These are phyloP conservation scores for Puccinia hordei DNA, from an alignment of 1,284 basidiomycete genomes.

Conservation along the genomic window DNA sequence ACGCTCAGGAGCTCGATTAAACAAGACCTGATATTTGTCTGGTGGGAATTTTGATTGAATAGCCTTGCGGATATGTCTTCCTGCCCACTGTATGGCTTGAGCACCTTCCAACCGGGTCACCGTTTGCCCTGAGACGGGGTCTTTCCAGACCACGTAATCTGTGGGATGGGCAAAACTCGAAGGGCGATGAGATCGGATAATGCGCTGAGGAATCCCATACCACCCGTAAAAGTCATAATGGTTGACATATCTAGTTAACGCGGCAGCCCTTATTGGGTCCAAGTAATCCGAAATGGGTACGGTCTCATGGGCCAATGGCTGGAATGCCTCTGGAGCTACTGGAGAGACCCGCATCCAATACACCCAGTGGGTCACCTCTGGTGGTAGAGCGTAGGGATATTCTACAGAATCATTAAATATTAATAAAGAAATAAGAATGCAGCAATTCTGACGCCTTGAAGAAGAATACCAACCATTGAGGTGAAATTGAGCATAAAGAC, in stretches of 20 bases:
- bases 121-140: not conserved
- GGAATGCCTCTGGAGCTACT: not conserved
- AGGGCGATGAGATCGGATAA: not conserved
- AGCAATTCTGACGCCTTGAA: not conserved
- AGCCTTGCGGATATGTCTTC: not conserved
- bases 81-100: constrained; percentile 21
- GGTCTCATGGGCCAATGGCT: not conserved
- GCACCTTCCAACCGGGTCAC: constrained; percentile 1
- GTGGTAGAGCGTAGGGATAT: not conserved
- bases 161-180: constrained; percentile 4
- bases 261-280: not conserved
- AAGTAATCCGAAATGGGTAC: not conserved
- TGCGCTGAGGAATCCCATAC: not conserved
- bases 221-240: not conserved
- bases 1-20: not conserved
- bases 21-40: not conserved
- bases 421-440: not conserved
- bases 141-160: constrained; percentile 2
- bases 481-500: not conserved
- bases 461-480: not conserved
- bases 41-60: not conserved
- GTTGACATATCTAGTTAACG: not conserved
- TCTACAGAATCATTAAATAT: not conserved
- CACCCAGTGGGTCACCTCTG: not conserved
- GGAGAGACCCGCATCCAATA: not conserved